Conservation (phyloP, 75 land plant genomes). For the Selaginella moellendorffii region DNA sequence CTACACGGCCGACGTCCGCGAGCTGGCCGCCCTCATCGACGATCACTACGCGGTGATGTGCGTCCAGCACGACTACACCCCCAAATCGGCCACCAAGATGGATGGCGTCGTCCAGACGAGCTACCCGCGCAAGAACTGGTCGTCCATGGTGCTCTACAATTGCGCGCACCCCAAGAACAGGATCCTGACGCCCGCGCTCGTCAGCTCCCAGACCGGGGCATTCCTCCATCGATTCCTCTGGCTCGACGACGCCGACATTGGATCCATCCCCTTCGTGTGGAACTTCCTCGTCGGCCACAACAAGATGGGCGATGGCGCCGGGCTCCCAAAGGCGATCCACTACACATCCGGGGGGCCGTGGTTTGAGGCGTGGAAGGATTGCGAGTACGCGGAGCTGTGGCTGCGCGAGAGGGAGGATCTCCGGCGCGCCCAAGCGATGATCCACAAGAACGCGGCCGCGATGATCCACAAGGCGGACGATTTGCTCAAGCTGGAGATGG, state of each 20-base stretch:
- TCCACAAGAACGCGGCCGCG: constrained; percentile 19
- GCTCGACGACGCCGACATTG: constrained; percentile 19
- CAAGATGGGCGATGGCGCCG: constrained; percentile 20
- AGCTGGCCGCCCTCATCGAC: constrained; percentile 32
- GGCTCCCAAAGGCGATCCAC: constrained; percentile 48
- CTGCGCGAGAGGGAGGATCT: constrained; percentile 41
- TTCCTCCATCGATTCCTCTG: constrained; percentile 18
- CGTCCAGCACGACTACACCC: constrained; percentile 54
- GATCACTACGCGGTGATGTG: constrained; percentile 63
- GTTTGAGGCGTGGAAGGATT: constrained; percentile 71
- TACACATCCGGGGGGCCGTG: constrained; percentile 67
- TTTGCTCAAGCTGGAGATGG: constrained; percentile 10
- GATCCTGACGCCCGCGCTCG: constrained; percentile 37
- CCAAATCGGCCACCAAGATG: constrained; percentile 51
- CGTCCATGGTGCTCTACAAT: constrained; percentile 72
- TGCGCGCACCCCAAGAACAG: constrained; percentile 60
- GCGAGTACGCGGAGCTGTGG: constrained; percentile 58
- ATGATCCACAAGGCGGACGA: constrained; percentile 18
- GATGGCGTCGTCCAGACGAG: constrained; percentile 54
- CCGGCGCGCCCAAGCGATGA: constrained; percentile 1
- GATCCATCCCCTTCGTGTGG: constrained; percentile 48
- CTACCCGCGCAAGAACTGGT: constrained; percentile 69
- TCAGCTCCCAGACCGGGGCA: constrained; percentile 48
- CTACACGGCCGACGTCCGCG: constrained; percentile 21
- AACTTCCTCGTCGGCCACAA: constrained; percentile 64